A percentile compares a stretch with the other conserved stretches of the same genome.
phyloP scores from a whole-genome alignment of 2,329 filamentous ascomycete genomes.

The Paramyrothecium roridum region DNA sequence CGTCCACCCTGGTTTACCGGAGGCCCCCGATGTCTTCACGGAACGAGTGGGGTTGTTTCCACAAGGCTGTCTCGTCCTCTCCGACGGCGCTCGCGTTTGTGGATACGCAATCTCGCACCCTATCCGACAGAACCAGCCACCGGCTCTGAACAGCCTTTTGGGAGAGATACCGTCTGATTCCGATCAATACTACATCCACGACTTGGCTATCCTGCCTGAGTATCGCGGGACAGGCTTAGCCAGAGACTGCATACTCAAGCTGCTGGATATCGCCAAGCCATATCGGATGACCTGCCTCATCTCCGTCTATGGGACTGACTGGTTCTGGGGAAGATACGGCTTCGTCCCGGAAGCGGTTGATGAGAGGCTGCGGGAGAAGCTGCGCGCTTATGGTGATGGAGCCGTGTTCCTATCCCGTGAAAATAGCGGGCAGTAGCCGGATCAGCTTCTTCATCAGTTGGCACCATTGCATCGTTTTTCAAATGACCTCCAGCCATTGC shows the following conservation, averaged over 20 bases:
- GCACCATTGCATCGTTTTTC: too few relatives aligned
- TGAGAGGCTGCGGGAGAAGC: conserved; percentile 20
- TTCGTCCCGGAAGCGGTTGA: conserved; percentile 19
- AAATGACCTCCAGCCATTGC: too few relatives aligned
- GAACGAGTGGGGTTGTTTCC: conserved; percentile 31
- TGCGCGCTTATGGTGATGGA: conserved; percentile 26
- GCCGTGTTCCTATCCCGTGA: conserved; percentile 19
- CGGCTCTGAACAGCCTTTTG: conserved; percentile 25
- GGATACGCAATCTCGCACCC: conserved; percentile 34
- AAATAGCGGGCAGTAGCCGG: neutral
- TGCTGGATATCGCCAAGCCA: conserved; percentile 16
- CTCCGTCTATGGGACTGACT: conserved; percentile 29
- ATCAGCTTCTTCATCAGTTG: too few relatives aligned
- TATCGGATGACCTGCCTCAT: conserved; percentile 25
- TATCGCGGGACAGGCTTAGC: conserved; percentile 23
- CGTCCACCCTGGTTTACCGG: conserved; percentile 27
- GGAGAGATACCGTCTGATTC: conserved; percentile 21
- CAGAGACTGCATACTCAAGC: conserved; percentile 13
- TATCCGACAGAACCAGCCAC: conserved; percentile 23
- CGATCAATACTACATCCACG: conserved; percentile 34
- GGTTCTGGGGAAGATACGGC: conserved; percentile 29
- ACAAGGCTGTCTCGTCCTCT: conserved; percentile 26
- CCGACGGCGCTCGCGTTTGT: conserved; percentile 13
- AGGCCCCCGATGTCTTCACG: conserved; percentile 22
- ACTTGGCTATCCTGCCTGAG: conserved; percentile 25